A percentile compares a stretch with the other conserved stretches of the same genome.
These are phyloP conservation scores for Eutrema japonicum DNA, from an alignment of 345 rosid genomes.

Conservation along the genomic window DNA sequence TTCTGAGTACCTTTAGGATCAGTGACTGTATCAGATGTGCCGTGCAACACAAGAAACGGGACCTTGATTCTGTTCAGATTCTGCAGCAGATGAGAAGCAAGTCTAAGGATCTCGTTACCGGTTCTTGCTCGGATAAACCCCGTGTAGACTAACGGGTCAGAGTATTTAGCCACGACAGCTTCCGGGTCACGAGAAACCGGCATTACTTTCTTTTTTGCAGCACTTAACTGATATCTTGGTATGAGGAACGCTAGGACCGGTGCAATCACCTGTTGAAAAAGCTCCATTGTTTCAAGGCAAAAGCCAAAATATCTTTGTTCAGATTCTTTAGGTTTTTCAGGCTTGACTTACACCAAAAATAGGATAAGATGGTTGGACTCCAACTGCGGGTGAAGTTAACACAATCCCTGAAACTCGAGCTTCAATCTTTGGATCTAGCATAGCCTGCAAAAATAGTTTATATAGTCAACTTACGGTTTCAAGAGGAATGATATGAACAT, in stretches of 20 bases:
- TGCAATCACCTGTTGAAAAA: slow-evolving; percentile 66
- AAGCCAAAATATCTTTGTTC: slow-evolving; percentile 6
- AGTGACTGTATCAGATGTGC: slow-evolving; percentile 80
- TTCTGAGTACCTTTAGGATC: slow-evolving; percentile 78
- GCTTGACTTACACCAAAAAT: slow-evolving; percentile 57
- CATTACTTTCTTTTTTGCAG: slow-evolving; percentile 72
- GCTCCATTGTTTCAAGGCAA: background rate
- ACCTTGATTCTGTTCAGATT: slow-evolving; percentile 61
- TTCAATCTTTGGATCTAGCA: slow-evolving; percentile 65
- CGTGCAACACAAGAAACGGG: slow-evolving; percentile 82
- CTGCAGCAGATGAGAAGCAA: slow-evolving; percentile 64
- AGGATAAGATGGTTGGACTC: slow-evolving; percentile 91
- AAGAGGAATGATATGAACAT: slow-evolving; percentile 10
- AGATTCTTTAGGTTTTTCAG: slow-evolving; percentile 16
- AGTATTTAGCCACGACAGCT: slow-evolving; percentile 78
- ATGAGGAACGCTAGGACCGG: slow-evolving; percentile 66
- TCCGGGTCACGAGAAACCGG: slow-evolving; percentile 86
- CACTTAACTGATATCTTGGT: slow-evolving; percentile 70
- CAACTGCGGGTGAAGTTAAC: slow-evolving; percentile 89
- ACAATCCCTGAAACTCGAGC: slow-evolving; percentile 63
- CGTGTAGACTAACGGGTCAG: slow-evolving; percentile 87
- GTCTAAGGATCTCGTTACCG: slow-evolving; percentile 81
- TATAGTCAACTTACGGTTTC: slow-evolving; percentile 1
- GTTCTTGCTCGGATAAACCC: slow-evolving; percentile 82
- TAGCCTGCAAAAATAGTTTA: slow-evolving; percentile 52